Evolutionary conservation across 352 stramenopile genomes (phyloP).

Genomic region (Phytopythium chamaehyphon): DNA sequence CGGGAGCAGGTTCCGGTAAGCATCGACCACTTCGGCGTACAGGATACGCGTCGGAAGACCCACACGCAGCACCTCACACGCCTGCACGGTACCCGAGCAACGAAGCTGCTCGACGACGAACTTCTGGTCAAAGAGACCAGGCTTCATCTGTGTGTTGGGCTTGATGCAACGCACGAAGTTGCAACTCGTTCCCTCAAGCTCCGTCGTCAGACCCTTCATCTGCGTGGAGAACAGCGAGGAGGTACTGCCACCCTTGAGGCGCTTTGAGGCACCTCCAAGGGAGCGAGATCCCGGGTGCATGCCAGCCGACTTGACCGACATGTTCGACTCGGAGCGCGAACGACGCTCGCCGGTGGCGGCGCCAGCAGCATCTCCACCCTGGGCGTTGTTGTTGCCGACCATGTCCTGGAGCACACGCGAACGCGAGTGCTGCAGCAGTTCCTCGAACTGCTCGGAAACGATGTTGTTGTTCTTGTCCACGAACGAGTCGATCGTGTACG

Average conservation of each 20-base stretch:
- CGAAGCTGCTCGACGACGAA: conserved; percentile 77
- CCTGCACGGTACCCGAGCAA: conserved; percentile 70
- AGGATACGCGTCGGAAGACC: conserved; percentile 81
- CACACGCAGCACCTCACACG: conserved; percentile 78
- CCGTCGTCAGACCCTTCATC: conserved; percentile 79
- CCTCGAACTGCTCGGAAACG: conserved; percentile 86
- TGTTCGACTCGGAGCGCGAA: conserved; percentile 35
- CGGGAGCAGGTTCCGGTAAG: conserved; percentile 70
- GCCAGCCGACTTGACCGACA: conserved; percentile 40
- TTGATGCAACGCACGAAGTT: conserved; percentile 97
- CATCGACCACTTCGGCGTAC: conserved; percentile 82
- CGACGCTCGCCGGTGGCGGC: conserved; percentile 10
- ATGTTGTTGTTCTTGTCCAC: conserved; percentile 92
- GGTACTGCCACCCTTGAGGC: conserved; percentile 58
- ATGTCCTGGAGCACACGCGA: conserved; percentile 73
- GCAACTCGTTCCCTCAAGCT: conserved; percentile 83
- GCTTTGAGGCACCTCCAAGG: conserved; percentile 35
- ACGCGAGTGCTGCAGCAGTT: conserved; percentile 76
- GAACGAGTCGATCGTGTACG: conserved; percentile 85
- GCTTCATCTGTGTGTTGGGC: conserved; percentile 93
- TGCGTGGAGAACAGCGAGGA: conserved; percentile 80
- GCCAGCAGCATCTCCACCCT: neutral
- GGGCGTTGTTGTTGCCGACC: conserved; percentile 30
- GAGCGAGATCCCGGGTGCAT: conserved; percentile 34
- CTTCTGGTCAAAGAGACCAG: conserved; percentile 68